Evolutionary conservation across 2,329 filamentous ascomycete genomes (phyloP).

Genomic region (Phyllosticta ampelicida): DNA sequence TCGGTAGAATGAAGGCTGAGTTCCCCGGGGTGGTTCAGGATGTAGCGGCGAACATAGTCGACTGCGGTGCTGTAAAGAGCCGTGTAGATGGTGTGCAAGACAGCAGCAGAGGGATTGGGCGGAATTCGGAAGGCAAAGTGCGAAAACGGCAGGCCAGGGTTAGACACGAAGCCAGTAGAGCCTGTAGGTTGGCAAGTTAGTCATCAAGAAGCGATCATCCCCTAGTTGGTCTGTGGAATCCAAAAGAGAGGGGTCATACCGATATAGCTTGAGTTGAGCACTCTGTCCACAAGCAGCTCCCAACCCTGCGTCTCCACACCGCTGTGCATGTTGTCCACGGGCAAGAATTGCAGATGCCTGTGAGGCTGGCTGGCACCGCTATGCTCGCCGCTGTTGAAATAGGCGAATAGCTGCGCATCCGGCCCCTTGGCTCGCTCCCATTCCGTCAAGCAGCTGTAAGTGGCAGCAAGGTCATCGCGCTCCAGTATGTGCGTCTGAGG

Average conservation of each 20-base stretch:
- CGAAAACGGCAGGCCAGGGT: conserved; percentile 36
- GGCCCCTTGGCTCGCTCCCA: conserved; percentile 31
- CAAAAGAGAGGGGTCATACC: neutral
- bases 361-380: conserved; percentile 64
- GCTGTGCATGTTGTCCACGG: conserved; percentile 49
- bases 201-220: neutral
- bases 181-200: neutral
- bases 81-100: conserved; percentile 26
- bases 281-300: conserved; percentile 39
- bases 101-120: conserved; percentile 26
- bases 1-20: conserved; percentile 18
- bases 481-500: conserved; percentile 56
- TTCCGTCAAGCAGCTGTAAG: conserved; percentile 50
- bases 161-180: conserved; percentile 16
- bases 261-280: conserved; percentile 15
- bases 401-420: conserved; percentile 45
- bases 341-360: conserved; percentile 61
- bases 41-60: conserved; percentile 29
- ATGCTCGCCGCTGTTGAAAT: conserved; percentile 59
- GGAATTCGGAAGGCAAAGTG: conserved; percentile 38
- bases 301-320: conserved; percentile 36
- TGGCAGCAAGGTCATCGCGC: conserved; percentile 47
- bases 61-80: conserved; percentile 24
- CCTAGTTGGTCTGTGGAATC: neutral
- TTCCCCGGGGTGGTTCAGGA: conserved; percentile 25